Evolutionary conservation across 345 rosid species (phyloP), one percentile per base, ranked within the genome.

Genomic region (Eutrema heterophyllum): DNA sequence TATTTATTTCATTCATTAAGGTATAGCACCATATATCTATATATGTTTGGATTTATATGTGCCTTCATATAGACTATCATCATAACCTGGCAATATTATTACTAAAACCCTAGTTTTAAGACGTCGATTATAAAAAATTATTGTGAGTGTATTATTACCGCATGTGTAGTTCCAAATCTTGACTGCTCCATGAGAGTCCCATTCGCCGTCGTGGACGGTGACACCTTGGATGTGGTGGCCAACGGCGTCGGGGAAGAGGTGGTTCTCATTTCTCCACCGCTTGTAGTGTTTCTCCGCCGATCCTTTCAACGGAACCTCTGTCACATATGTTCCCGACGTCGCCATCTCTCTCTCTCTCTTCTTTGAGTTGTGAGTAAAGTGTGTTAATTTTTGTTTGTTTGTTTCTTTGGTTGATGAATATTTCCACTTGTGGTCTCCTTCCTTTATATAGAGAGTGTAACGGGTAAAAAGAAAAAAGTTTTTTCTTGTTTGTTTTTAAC

Each of bases 141-240:
- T 33, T 11, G 27, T 41, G 32, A 14, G 4, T 43, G 11, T 52
- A 24, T 30, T 18, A 3, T 27, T 76, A 76, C 80, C 80, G 48
- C 75, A 70, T 14, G 80, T 76, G 53, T 70, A 76, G 67, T 76
- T 76, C 80, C 80, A 76, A 48, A 64, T 70, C 46, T 76, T 76
- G 71, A 76, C 64, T 67, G 80, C 71, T 38, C 80, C 80, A 70
- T 76, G 80, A 27, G 80, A 70, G 61, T 76, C 80, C 76, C 80
- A 70, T 64, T 76, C 67, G 12, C 76, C 80, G 11, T 76, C 80
- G 53, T 76, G 80, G 65, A 76, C 1, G 54, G 80, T 76, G 61
- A 76, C 80, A 63, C 70, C 70, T 63, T 76, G 74, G 48, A 76
- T 69, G 26, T 69, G 74, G 70, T 69, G 70, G 59, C 79, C 80